phyloP scores from a whole-genome alignment of 2,329 filamentous ascomycete species.

The Apiospora malaysiana region DNA sequence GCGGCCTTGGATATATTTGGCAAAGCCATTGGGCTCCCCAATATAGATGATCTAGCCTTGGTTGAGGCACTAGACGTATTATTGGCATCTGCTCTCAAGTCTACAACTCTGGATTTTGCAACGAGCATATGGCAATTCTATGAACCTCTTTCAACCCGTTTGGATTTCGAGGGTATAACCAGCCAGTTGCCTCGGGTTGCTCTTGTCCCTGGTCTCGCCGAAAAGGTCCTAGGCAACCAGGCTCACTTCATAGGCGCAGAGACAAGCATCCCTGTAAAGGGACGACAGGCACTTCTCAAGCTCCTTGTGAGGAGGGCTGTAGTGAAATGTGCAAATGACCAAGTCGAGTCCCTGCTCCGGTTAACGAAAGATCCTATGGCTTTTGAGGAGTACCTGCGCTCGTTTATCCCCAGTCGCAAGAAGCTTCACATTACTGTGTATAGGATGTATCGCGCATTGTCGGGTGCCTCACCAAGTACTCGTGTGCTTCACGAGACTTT shows the following conservation, averaged over 20 bases:
- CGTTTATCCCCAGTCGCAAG: conserved; percentile 32
- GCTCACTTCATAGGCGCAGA: conserved; percentile 22
- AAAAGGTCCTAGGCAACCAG: conserved; percentile 33
- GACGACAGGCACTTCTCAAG: conserved; percentile 29
- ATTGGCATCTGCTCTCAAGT: conserved; percentile 46
- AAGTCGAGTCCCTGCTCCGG: conserved; percentile 47
- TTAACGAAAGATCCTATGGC: conserved; percentile 44
- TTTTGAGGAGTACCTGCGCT: conserved; percentile 52
- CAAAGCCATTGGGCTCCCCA: conserved; percentile 39
- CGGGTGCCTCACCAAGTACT: conserved; percentile 44
- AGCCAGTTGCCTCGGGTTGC: conserved; percentile 32
- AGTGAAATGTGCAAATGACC: conserved; percentile 31
- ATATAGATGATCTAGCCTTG: conserved; percentile 36
- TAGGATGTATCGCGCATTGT: conserved; percentile 50
- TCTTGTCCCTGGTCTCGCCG: conserved; percentile 34
- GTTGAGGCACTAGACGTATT: conserved; percentile 51
- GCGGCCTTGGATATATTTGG: conserved; percentile 49
- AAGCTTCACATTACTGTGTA: conserved; percentile 51
- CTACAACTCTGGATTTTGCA: conserved; percentile 29
- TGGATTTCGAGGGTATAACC: conserved; percentile 36
- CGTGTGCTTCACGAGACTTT: conserved; percentile 53
- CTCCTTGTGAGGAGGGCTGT: conserved; percentile 38
- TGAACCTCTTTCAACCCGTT: conserved; percentile 33
- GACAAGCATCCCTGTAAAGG: conserved; percentile 19
- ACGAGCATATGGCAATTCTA: conserved; percentile 34